These are phyloP conservation scores for Massarina eburnea DNA, from an alignment of 2,329 filamentous ascomycete species.

Conservation along the genomic window DNA sequence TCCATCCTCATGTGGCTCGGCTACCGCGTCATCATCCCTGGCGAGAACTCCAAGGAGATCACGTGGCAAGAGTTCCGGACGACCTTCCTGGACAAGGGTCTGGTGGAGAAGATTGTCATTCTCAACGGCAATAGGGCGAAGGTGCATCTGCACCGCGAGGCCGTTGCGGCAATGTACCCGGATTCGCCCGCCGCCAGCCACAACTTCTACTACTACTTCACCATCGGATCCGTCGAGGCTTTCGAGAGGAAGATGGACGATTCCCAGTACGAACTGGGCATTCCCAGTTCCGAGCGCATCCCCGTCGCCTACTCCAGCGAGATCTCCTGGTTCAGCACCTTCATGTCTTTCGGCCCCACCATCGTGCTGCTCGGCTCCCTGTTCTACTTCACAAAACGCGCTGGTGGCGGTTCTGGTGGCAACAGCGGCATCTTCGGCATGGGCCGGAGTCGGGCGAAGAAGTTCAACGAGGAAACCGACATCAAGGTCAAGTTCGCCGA, in stretches of 20 bases:
- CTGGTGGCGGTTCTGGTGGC: slow-evolving; percentile 63
- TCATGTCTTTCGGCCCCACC: slow-evolving; percentile 84
- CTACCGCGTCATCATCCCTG: slow-evolving; percentile 63
- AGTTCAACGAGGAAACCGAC: slow-evolving; percentile 95
- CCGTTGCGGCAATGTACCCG: slow-evolving; percentile 70
- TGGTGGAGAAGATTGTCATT: slow-evolving; percentile 88
- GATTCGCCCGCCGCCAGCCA: slow-evolving; percentile 70
- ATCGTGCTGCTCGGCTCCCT: slow-evolving; percentile 82
- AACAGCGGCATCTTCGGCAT: slow-evolving; percentile 89
- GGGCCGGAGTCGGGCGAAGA: slow-evolving; percentile 91
- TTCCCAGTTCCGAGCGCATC: slow-evolving; percentile 85
- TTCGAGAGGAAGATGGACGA: slow-evolving; percentile 89
- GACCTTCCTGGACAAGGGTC: slow-evolving; percentile 91
- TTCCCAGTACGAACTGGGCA: slow-evolving; percentile 83
- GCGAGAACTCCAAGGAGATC: slow-evolving; percentile 73
- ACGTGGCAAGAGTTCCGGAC: slow-evolving; percentile 97
- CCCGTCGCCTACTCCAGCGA: slow-evolving; percentile 86
- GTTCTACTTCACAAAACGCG: slow-evolving; percentile 76
- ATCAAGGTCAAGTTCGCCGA: slow-evolving; percentile 97
- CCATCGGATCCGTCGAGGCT: slow-evolving; percentile 88
- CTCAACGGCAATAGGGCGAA: slow-evolving; percentile 76
- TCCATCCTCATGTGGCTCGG: slow-evolving; percentile 64
- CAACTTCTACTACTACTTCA: slow-evolving; percentile 86
- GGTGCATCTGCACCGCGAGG: slow-evolving; percentile 77
- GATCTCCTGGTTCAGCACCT: slow-evolving; percentile 68